phyloP scores from a whole-genome alignment of 129 eudicot species.

The Centaurea solstitialis region DNA sequence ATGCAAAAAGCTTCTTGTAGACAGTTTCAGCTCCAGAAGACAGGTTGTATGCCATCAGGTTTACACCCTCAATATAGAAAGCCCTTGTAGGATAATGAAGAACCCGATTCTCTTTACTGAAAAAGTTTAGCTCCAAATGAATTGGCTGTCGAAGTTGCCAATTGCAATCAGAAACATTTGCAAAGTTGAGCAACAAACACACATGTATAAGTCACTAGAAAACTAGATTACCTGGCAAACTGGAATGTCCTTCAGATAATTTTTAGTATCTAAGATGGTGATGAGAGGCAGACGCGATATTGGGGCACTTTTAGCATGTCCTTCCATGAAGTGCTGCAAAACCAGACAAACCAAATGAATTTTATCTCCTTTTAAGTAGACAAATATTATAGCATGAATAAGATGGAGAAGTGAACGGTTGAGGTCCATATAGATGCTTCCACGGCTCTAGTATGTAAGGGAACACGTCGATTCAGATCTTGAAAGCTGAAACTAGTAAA shows the following conservation, averaged over 20 bases:
- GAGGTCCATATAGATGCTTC: neutral
- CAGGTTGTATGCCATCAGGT: slow-evolving; percentile 94
- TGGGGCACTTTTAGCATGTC: slow-evolving; percentile 95
- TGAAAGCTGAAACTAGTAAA: neutral
- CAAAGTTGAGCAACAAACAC: slow-evolving; percentile 1
- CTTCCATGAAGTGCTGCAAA: slow-evolving; percentile 98
- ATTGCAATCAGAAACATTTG: slow-evolving; percentile 27
- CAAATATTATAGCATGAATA: neutral
- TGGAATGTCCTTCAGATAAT: slow-evolving; percentile 76
- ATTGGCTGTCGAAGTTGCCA: slow-evolving; percentile 61
- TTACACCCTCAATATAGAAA: slow-evolving; percentile 83
- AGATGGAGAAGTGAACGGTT: neutral
- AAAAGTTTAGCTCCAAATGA: slow-evolving; percentile 93
- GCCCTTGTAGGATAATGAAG: slow-evolving; percentile 97
- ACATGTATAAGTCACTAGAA: neutral
- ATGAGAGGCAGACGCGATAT: slow-evolving; percentile 90
- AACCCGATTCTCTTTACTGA: slow-evolving; percentile 82
- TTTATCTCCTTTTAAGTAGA: neutral
- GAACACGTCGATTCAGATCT: no score
- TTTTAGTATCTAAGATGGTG: slow-evolving; percentile 75
- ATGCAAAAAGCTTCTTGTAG: slow-evolving; percentile 88
- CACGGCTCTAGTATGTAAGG: neutral
- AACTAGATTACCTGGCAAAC: slow-evolving; percentile 79
- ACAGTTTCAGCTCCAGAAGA: slow-evolving; percentile 78
- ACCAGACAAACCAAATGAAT: neutral